Evolutionary conservation across 306 rosid genomes (phyloP).

Genomic region (Quercus parvula): DNA sequence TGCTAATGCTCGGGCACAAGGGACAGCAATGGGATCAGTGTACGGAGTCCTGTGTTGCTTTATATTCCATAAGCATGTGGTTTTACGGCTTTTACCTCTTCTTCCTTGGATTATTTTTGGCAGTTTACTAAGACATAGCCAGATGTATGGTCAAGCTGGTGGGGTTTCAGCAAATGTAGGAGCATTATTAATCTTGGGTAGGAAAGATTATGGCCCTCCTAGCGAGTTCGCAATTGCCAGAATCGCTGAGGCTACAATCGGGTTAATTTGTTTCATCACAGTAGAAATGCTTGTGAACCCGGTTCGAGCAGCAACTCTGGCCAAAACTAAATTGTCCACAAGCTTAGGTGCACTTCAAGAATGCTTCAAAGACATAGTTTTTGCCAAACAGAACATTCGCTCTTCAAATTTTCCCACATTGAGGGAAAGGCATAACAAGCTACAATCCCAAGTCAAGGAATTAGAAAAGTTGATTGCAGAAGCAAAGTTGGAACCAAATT

Average conservation of each 20-base stretch:
- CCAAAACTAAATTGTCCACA: conserved; percentile 48
- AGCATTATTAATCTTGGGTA: conserved; percentile 65
- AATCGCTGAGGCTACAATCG: conserved; percentile 61
- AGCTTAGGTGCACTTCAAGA: conserved; percentile 43
- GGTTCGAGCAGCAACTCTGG: conserved; percentile 61
- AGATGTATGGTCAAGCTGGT: conserved; percentile 76
- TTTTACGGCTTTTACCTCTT: conserved; percentile 45
- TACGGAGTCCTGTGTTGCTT: conserved; percentile 57
- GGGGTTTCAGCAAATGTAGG: conserved; percentile 62
- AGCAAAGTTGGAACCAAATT: conserved; percentile 70
- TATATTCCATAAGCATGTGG: conserved; percentile 24
- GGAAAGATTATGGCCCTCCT: conserved; percentile 55
- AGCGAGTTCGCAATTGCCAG: conserved; percentile 63
- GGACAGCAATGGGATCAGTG: conserved; percentile 74
- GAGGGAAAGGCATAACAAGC: conserved; percentile 33
- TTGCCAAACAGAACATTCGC: conserved; percentile 6
- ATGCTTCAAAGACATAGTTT: conserved; percentile 31
- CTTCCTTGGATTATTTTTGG: conserved; percentile 70
- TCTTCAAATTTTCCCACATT: conserved; percentile 28
- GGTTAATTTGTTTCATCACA: conserved; percentile 50
- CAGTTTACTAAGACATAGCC: conserved; percentile 61
- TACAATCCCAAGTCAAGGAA: conserved; percentile 29
- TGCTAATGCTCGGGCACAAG: conserved; percentile 78
- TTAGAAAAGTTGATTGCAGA: conserved; percentile 44
- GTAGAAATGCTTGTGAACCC: conserved; percentile 54